Percentiles rank a stretch among this genome's conserved stretches.
Conservation (phyloP, 1,139 yeast genomes). For the Meyerozyma sp. region DNA sequence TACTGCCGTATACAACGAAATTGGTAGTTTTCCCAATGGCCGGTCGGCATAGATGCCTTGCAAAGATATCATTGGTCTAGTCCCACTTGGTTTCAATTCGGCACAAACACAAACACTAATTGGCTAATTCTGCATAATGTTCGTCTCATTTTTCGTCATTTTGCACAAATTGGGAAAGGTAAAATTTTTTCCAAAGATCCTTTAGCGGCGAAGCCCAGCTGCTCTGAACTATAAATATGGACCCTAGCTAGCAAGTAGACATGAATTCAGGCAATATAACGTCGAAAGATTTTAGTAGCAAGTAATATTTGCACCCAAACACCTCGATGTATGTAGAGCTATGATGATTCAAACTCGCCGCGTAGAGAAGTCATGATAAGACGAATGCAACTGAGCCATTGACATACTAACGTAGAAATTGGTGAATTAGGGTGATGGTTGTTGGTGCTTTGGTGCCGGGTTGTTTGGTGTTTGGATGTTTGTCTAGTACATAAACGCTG, state of each 20-base stretch:
- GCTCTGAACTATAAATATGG: too few species aligned
- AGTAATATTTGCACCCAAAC: neutral
- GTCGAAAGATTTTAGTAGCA: neutral
- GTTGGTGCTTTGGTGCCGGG: neutral
- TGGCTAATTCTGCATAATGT: neutral
- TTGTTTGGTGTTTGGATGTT: neutral
- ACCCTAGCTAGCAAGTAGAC: too few species aligned
- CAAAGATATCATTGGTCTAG: neutral
- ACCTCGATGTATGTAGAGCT: neutral
- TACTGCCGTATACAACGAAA: neutral
- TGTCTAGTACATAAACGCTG: neutral
- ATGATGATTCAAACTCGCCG: neutral
- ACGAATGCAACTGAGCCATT: neutral
- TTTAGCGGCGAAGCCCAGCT: too few species aligned
- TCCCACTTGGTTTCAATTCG: neutral
- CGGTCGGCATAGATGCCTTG: neutral
- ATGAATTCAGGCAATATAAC: neutral
- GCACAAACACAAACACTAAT: neutral
- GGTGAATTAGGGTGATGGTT: neutral
- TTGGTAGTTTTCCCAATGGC: neutral
- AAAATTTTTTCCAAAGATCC: too few species aligned
- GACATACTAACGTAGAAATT: neutral
- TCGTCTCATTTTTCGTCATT: neutral
- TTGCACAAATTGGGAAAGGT: neutral
- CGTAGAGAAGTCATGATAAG: neutral